Evolutionary conservation across 495 filamentous ascomycete genomes (phyloP).

Genomic region (Annulohypoxylon moriforme): DNA sequence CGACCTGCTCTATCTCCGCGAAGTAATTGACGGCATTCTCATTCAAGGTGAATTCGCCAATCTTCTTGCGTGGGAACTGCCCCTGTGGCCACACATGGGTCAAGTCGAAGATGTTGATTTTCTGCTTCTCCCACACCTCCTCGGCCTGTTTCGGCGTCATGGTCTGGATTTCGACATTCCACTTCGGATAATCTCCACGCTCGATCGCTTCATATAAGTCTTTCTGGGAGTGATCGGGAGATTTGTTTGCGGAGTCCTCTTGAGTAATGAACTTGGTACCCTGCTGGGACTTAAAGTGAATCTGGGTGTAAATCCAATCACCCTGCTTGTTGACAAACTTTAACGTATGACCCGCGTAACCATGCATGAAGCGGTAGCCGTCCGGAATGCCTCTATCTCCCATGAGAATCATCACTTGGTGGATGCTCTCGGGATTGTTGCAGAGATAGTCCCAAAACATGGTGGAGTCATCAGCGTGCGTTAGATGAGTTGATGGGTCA

Average conservation of each 20-base stretch:
- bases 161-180: slow-evolving; percentile 76
- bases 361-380: slow-evolving; percentile 77
- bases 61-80: slow-evolving; percentile 65
- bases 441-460: slow-evolving; percentile 71
- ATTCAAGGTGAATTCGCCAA: slow-evolving; percentile 73
- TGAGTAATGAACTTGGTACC: slow-evolving; percentile 73
- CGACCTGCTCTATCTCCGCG: slow-evolving; percentile 82
- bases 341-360: slow-evolving; percentile 64
- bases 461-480: slow-evolving; percentile 55
- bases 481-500: slow-evolving; percentile 72
- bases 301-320: slow-evolving; percentile 54
- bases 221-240: slow-evolving; percentile 75
- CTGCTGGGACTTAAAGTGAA: slow-evolving; percentile 70
- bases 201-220: slow-evolving; percentile 78
- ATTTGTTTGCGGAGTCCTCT: slow-evolving; percentile 66
- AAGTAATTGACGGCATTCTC: slow-evolving; percentile 77
- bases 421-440: slow-evolving; percentile 71
- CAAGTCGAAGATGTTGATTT: slow-evolving; percentile 78
- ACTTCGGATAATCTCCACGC: slow-evolving; percentile 71
- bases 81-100: slow-evolving; percentile 83
- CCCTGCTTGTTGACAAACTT: slow-evolving; percentile 52
- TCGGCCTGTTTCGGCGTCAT: slow-evolving; percentile 75
- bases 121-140: slow-evolving; percentile 74
- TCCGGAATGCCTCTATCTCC: slow-evolving; percentile 77
- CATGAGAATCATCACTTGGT: slow-evolving; percentile 79